Conservation (phyloP, 805 yeast genomes). For the Pichia pseudocactophila region DNA sequence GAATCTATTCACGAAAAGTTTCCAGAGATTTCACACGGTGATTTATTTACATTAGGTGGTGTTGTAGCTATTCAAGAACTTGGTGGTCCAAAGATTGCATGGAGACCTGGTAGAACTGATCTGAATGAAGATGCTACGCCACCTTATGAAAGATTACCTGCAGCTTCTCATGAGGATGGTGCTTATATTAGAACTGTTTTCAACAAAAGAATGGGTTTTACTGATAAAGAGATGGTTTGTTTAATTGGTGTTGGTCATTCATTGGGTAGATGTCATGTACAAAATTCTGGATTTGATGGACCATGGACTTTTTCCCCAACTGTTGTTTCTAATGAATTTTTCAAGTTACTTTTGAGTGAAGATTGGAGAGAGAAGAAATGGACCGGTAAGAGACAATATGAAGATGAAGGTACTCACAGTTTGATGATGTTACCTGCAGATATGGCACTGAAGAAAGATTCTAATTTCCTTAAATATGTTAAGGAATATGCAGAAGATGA, state of each 20-base stretch:
- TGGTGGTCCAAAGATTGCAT: slow-evolving; percentile 54
- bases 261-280: slow-evolving; percentile 39
- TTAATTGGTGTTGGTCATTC: slow-evolving; percentile 40
- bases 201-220: slow-evolving; percentile 35
- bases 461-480: slow-evolving; percentile 36
- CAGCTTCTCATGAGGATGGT: slow-evolving; percentile 36
- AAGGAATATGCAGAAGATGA: slow-evolving; percentile 42
- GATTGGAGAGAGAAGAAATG: slow-evolving; percentile 54
- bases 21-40: slow-evolving; percentile 59
- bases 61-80: slow-evolving; percentile 53
- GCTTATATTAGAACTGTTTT: slow-evolving; percentile 39
- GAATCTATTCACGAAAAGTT: slow-evolving; percentile 44
- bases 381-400: slow-evolving; percentile 56
- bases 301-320: slow-evolving; percentile 86
- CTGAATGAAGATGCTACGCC: slow-evolving; percentile 29
- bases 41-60: slow-evolving; percentile 68
- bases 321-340: slow-evolving; percentile 67
- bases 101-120: slow-evolving; percentile 47
- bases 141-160: slow-evolving; percentile 43
- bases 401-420: slow-evolving; percentile 46
- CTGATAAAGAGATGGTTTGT: slow-evolving; percentile 38
- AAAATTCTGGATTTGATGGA: slow-evolving; percentile 73
- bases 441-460: slow-evolving; percentile 41
- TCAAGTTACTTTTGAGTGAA: slow-evolving; percentile 40
- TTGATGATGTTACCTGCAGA: slow-evolving; percentile 56